A percentile compares a stretch with the other conserved stretches of the same genome.
These are phyloP conservation scores for Gyrodon lividus DNA, from an alignment of 768 basidiomycete species.

Conservation along the genomic window DNA sequence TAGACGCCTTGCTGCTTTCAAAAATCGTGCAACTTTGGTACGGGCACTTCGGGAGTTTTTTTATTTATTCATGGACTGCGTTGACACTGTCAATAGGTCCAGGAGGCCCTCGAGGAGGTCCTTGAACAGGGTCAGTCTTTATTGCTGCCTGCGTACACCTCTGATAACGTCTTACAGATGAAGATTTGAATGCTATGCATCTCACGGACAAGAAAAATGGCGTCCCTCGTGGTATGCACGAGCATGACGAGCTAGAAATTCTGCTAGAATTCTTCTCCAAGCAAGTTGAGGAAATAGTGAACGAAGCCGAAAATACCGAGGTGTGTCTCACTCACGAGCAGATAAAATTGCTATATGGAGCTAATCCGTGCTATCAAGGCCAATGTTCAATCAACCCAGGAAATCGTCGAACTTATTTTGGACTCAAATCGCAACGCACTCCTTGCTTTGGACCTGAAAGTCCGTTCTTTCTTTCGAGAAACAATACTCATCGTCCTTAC, in stretches of 20 bases:
- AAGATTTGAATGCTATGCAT: conserved; percentile 95
- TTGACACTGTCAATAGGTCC: conserved; percentile 52
- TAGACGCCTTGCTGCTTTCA: conserved; percentile 81
- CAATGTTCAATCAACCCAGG: conserved; percentile 96
- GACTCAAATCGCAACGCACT: conserved; percentile 95
- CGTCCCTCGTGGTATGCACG: conserved; percentile 56
- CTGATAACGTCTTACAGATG: conserved; percentile 52
- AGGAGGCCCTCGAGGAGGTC: conserved; percentile 89
- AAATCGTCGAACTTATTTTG: conserved; percentile 94
- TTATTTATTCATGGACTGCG: not conserved
- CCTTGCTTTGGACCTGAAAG: conserved; percentile 88
- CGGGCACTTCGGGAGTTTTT: conserved; percentile 10
- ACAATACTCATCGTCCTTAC: not conserved
- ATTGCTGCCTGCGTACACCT: not conserved
- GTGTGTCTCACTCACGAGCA: conserved; percentile 38
- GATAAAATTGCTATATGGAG: not conserved
- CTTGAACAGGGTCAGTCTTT: conserved; percentile 73
- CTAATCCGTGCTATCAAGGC: conserved; percentile 36
- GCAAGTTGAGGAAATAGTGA: conserved; percentile 95
- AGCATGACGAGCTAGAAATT: conserved; percentile 92
- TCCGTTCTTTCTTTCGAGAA: conserved; percentile 25
- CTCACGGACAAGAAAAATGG: conserved; percentile 80
- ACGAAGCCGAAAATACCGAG: conserved; percentile 85
- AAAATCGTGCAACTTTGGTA: conserved; percentile 86
- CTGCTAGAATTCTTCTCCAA: conserved; percentile 94